These are phyloP conservation scores for Gossypium rotundifolium DNA, from an alignment of 345 rosid species.

Conservation along the genomic window DNA sequence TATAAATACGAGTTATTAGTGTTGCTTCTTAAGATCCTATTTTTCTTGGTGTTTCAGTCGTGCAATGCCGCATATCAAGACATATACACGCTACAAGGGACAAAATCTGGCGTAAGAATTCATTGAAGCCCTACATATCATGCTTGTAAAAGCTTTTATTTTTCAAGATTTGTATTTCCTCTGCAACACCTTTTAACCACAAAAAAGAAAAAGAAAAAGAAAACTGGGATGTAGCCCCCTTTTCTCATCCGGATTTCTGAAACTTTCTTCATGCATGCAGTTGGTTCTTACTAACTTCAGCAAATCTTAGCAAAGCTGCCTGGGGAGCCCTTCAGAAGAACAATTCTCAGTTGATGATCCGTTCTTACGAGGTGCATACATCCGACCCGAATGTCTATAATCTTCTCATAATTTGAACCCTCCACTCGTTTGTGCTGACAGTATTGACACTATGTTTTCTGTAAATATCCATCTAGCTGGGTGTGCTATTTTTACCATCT, in stretches of 20 bases:
- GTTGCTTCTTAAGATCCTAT: background rate
- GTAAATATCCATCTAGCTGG: slow-evolving; percentile 42
- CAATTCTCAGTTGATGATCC: slow-evolving; percentile 88
- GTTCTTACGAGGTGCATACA: slow-evolving; percentile 77
- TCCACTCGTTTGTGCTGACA: background rate
- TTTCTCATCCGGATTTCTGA: slow-evolving; percentile 1
- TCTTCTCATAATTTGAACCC: background rate
- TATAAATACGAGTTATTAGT: background rate
- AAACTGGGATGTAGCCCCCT: background rate
- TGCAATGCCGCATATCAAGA: slow-evolving; percentile 98
- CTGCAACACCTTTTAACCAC: background rate
- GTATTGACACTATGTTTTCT: background rate
- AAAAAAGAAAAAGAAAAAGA: no score
- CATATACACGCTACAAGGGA: slow-evolving; percentile 68
- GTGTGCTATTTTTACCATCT: slow-evolving; percentile 72
- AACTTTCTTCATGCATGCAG: slow-evolving; percentile 28
- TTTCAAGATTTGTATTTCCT: background rate
- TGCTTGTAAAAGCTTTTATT: slow-evolving; percentile 10
- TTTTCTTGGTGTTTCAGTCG: slow-evolving; percentile 39
- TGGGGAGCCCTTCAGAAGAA: slow-evolving; percentile 97
- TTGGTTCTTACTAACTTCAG: slow-evolving; percentile 85
- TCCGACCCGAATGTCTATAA: background rate
- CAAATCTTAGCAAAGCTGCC: slow-evolving; percentile 97
- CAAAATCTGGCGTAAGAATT: slow-evolving; percentile 77
- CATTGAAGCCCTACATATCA: background rate